These are phyloP conservation scores for Ceriops zippeliana DNA, from an alignment of 345 rosid species.

Conservation along the genomic window DNA sequence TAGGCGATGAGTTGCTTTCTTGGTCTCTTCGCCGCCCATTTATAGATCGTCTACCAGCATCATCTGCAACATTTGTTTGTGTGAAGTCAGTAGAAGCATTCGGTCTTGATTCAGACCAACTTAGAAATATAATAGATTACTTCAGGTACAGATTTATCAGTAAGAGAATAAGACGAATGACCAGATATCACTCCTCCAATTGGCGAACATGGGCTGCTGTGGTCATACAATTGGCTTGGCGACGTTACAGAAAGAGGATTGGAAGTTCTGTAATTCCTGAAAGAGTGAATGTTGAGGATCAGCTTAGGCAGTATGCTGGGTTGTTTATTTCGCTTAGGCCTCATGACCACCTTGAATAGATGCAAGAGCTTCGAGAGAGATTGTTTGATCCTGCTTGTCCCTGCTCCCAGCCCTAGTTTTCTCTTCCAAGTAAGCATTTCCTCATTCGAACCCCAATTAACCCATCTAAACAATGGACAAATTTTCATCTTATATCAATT, in stretches of 20 bases:
- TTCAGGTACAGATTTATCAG: slow-evolving; percentile 53
- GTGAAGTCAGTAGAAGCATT: slow-evolving; percentile 47
- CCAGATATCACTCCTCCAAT: slow-evolving; percentile 59
- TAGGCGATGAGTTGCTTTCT: slow-evolving; percentile 60
- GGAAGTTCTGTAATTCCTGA: slow-evolving; percentile 28
- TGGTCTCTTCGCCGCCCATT: slow-evolving; percentile 65
- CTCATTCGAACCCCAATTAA: no score
- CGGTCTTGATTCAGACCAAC: slow-evolving; percentile 40
- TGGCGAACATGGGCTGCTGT: slow-evolving; percentile 74
- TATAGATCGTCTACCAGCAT: slow-evolving; percentile 46
- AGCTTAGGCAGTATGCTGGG: slow-evolving; percentile 46
- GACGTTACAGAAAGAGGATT: slow-evolving; percentile 39
- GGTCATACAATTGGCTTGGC: slow-evolving; percentile 59
- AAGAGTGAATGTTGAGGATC: slow-evolving; percentile 17
- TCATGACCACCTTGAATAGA: slow-evolving; percentile 61
- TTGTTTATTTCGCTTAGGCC: slow-evolving; percentile 64
- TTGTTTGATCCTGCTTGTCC: no score
- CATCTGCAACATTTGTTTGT: slow-evolving; percentile 53
- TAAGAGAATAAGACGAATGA: slow-evolving; percentile 44
- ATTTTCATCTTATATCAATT: no score
- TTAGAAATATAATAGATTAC: slow-evolving; percentile 49
- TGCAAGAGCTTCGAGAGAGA: background rate
- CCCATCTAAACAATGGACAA: no score
- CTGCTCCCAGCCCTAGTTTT: no score
- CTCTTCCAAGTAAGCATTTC: no score